Base-by-base conservation (phyloP, 108 stramenopile genomes). In the Stephanodiscus triporus region DNA sequence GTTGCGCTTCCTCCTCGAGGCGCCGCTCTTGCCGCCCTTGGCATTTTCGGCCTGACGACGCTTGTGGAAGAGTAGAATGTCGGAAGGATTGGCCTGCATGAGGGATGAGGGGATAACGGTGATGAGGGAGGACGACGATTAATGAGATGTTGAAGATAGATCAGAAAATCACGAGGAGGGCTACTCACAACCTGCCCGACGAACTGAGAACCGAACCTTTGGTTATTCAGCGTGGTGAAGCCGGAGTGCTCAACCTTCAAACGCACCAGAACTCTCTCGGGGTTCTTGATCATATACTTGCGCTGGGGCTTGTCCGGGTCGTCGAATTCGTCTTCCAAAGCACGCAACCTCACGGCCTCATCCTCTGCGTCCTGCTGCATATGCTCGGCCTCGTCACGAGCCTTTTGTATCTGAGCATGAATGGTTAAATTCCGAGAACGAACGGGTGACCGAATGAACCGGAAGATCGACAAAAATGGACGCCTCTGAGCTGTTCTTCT, bases 221-320 rank as follows among this genome's bases (percentile, higher is more conserved):
- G 95, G 79, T 95, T 96, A 73, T 94, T 96, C 57, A 98, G 60
- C 22, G 93, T 86, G 14, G 93, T 78, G 75, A 98, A 98, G 17
- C 96, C 96, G 30, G 97, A 77, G 69, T 98, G 97, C 68, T 99
- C 99, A 22, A 99, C 97, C 50, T 85, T 86, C 14, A 99, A 80
- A 20, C 99, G 91, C 23, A 98, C 93, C 38, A 99, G 76, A 0
- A 96, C 94, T 60, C 92, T 86, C 2, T 93, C 89, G 16, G 91
- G 93, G 66, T 87, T 86, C 50, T 86, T 82, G 43, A 96, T 32
- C 26, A 34, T 69, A 26, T 85, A 76, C 30, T 87, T 75, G 7
- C 88, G 62, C 38, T 61, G 37, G 40, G 71, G 63, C 40, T 85
- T 73, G 49, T 74, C 74, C 30, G 70, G 56, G 62, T 73, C 76